Evolutionary conservation across 768 basidiomycete species (phyloP).

Genomic region (Panus rudis): DNA sequence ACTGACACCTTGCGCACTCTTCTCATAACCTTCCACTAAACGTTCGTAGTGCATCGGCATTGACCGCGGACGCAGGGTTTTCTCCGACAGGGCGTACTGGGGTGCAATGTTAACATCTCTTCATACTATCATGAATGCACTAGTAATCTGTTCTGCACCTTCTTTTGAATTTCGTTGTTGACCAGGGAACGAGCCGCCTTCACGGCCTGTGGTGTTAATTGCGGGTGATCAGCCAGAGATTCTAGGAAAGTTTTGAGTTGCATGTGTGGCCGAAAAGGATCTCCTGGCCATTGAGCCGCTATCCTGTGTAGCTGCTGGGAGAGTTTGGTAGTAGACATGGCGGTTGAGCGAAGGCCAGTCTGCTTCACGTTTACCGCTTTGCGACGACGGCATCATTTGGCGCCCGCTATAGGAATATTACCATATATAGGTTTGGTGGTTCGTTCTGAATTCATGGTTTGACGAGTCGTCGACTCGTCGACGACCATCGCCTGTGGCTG

Average conservation of each 20-base stretch:
- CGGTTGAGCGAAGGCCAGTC: constrained; percentile 9
- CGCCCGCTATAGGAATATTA: not conserved
- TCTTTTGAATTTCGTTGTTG: constrained; percentile 49
- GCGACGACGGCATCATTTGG: not conserved
- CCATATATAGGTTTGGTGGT: too few relatives aligned
- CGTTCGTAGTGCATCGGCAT: constrained; percentile 69
- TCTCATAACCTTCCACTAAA: constrained; percentile 66
- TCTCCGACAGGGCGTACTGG: constrained; percentile 63
- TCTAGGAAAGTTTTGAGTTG: constrained; percentile 62
- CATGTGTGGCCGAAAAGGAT: constrained; percentile 72
- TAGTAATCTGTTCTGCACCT: constrained; percentile 32
- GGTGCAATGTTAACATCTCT: too few relatives aligned
- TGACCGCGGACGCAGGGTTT: constrained; percentile 61
- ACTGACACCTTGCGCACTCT: constrained; percentile 67
- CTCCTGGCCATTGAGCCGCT: constrained; percentile 57
- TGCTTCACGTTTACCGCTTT: too few relatives aligned
- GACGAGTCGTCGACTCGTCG: too few relatives aligned
- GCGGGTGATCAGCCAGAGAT: constrained; percentile 63
- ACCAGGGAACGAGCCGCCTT: constrained; percentile 49
- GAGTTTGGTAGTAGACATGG: constrained; percentile 29
- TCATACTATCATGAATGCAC: constrained; percentile 2
- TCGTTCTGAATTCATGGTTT: too few relatives aligned
- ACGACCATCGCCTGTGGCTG: too few relatives aligned
- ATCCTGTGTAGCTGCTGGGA: constrained; percentile 46
- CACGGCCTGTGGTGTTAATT: constrained; percentile 54